Conservation (phyloP, 2,329 filamentous ascomycete species). For the Thielaviopsis musarum region DNA sequence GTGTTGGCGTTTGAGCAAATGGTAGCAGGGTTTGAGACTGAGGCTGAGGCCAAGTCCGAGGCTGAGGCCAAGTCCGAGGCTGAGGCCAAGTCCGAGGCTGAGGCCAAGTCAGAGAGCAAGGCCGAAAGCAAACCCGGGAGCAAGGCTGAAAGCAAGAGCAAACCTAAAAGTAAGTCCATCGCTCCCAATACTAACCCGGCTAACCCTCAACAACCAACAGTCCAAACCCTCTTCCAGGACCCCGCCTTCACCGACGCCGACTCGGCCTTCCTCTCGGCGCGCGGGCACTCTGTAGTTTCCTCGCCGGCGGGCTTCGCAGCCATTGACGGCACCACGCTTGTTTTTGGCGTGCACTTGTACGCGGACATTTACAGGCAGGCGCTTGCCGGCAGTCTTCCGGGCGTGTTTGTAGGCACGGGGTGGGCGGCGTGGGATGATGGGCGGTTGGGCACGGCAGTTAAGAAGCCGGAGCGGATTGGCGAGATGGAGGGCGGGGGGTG, state of each 20-base stretch:
- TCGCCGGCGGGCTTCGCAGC: slow-evolving; percentile 35
- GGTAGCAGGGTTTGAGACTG: slow-evolving; percentile 19
- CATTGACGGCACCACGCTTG: slow-evolving; percentile 31
- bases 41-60: background rate
- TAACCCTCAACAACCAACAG: slow-evolving; percentile 16
- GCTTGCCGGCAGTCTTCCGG: slow-evolving; percentile 29
- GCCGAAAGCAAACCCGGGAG: background rate
- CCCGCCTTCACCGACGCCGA: slow-evolving; percentile 33
- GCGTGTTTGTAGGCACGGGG: slow-evolving; percentile 40
- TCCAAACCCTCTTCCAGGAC: slow-evolving; percentile 36
- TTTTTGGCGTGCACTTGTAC: slow-evolving; percentile 48
- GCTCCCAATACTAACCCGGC: background rate
- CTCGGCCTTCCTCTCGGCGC: slow-evolving; percentile 32
- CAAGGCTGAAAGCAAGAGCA: too few species aligned
- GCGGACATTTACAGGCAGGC: slow-evolving; percentile 34
- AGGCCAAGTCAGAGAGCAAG: background rate
- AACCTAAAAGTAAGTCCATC: background rate
- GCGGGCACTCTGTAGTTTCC: slow-evolving; percentile 35
- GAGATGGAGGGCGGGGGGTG: slow-evolving; percentile 19
- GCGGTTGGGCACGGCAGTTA: background rate
- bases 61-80: background rate
- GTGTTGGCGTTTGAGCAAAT: slow-evolving; percentile 34
- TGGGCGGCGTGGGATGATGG: slow-evolving; percentile 31
- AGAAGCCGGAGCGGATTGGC: slow-evolving; percentile 16
- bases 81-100: background rate